These are phyloP conservation scores for Debaryomycetaceae sp. DNA, from an alignment of 1,139 yeast species.

Conservation along the genomic window DNA sequence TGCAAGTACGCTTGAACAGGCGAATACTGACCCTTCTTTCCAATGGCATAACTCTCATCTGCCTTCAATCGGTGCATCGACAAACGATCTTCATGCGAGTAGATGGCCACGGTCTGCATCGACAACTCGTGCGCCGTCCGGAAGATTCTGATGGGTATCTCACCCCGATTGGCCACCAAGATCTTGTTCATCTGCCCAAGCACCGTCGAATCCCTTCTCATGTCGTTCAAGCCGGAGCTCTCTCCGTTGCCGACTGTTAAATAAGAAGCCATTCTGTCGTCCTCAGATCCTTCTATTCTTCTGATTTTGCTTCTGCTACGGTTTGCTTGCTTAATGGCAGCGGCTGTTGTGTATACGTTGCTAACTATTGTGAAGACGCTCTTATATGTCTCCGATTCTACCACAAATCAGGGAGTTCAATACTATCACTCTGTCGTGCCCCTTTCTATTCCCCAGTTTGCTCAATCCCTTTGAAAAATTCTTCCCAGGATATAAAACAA, in stretches of 20 bases:
- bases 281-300: background rate
- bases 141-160: conserved; percentile 85
- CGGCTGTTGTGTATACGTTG: no score
- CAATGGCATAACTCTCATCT: conserved; percentile 90
- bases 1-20: conserved; percentile 97
- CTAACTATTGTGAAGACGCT: no score
- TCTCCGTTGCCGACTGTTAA: conserved; percentile 9
- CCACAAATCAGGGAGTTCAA: no score
- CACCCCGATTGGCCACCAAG: conserved; percentile 95
- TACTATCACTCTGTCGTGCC: no score
- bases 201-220: conserved; percentile 62
- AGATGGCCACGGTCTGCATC: conserved; percentile 96
- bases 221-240: conserved; percentile 31
- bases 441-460: no score
- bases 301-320: background rate
- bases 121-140: conserved; percentile 97
- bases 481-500: no score
- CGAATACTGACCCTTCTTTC: conserved; percentile 81
- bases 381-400: no score
- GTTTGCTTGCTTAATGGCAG: no score
- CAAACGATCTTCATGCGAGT: conserved; percentile 92
- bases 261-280: background rate
- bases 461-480: no score
- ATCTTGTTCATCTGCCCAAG: conserved; percentile 69
- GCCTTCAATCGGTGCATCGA: conserved; percentile 94